A percentile compares a stretch with the other conserved stretches of the same genome.
These are phyloP conservation scores for Sarcocystis neurona DNA, from an alignment of 169 alveolate species.

Conservation along the genomic window DNA sequence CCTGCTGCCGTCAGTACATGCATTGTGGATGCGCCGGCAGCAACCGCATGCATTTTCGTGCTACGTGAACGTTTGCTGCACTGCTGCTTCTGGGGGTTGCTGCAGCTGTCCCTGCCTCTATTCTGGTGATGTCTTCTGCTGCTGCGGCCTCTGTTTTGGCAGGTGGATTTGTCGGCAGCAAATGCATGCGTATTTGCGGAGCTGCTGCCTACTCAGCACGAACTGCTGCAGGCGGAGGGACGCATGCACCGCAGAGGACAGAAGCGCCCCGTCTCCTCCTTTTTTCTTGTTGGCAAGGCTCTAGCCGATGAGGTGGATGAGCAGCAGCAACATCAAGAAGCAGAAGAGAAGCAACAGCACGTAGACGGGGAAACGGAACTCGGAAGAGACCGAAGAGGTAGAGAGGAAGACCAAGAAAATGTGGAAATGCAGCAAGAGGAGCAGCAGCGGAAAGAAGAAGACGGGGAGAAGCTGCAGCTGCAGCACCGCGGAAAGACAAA, in stretches of 20 bases:
- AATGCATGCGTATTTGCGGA: constrained; percentile 59
- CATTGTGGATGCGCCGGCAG: too few species aligned
- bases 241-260: constrained; percentile 65
- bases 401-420: not conserved
- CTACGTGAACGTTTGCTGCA: too few species aligned
- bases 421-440: not conserved
- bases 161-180: constrained; percentile 59
- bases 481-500: too few species aligned
- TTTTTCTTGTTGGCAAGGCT: constrained; percentile 39
- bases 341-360: not conserved
- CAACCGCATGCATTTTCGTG: too few species aligned
- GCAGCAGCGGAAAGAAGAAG: not conserved
- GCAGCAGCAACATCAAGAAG: not conserved
- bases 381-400: not conserved
- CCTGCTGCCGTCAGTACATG: too few species aligned
- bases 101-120: not conserved
- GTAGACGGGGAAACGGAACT: not conserved
- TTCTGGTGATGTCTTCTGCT: not conserved
- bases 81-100: not conserved
- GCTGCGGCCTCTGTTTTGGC: not conserved
- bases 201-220: constrained; percentile 60
- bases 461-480: too few species aligned
- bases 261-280: constrained; percentile 53
- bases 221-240: constrained; percentile 63
- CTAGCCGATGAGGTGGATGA: not conserved